These are phyloP conservation scores for Claviceps africana DNA, from an alignment of 2,329 filamentous ascomycete genomes.

Conservation along the genomic window DNA sequence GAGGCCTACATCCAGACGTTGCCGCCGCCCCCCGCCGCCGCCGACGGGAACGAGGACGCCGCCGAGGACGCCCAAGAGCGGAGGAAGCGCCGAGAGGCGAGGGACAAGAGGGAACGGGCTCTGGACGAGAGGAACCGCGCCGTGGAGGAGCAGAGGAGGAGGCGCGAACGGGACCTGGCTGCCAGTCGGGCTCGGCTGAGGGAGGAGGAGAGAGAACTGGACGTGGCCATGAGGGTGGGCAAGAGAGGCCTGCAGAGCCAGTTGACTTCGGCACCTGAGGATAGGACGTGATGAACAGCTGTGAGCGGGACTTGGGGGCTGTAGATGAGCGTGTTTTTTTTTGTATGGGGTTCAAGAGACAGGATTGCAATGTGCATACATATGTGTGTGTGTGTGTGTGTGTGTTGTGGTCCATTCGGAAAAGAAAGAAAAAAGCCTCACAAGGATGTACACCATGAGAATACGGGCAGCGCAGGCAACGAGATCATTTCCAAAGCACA, in stretches of 20 bases:
- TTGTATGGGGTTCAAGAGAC: too few species aligned
- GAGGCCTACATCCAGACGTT: slow-evolving; percentile 53
- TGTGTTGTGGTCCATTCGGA: too few species aligned
- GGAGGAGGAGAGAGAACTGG: slow-evolving; percentile 54
- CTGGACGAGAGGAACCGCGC: slow-evolving; percentile 48
- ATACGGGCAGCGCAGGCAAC: too few species aligned
- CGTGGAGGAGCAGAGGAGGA: slow-evolving; percentile 49
- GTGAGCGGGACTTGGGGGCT: background rate
- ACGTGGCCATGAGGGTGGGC: slow-evolving; percentile 53
- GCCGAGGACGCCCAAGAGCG: slow-evolving; percentile 37
- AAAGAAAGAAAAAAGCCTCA: too few species aligned
- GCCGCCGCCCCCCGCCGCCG: slow-evolving; percentile 37
- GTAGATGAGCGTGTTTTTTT: too few species aligned
- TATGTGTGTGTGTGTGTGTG: too few species aligned
- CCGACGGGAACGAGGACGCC: slow-evolving; percentile 22
- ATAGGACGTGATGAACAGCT: slow-evolving; percentile 9
- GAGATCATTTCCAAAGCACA: too few species aligned
- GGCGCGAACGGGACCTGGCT: slow-evolving; percentile 43
- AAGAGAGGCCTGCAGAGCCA: slow-evolving; percentile 54
- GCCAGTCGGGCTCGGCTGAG: slow-evolving; percentile 46
- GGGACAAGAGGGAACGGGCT: slow-evolving; percentile 49
- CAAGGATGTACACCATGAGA: too few species aligned
- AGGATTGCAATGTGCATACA: too few species aligned
- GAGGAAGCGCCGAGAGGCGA: slow-evolving; percentile 34
- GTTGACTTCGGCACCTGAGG: slow-evolving; percentile 22